Conservation (phyloP, 148 eudicot species). For the Arctostaphylos glauca region DNA sequence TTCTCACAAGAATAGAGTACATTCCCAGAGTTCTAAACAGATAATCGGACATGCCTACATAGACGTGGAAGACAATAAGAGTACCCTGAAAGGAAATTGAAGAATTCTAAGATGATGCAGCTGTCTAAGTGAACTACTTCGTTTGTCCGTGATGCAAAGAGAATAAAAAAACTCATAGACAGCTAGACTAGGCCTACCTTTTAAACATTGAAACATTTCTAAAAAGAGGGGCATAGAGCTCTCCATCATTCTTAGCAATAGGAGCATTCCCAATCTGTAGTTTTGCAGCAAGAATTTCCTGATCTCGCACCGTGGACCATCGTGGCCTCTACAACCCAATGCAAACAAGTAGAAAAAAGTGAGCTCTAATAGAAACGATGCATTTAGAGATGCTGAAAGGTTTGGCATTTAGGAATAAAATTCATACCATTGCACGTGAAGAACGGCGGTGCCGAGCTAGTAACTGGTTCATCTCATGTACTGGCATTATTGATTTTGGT, state of each 20-base stretch:
- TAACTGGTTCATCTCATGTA: conserved; percentile 60
- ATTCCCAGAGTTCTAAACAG: background rate
- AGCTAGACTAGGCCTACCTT: conserved; percentile 45
- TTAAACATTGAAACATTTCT: conserved; percentile 70
- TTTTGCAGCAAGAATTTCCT: conserved; percentile 68
- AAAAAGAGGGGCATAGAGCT: conserved; percentile 70
- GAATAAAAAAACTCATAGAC: background rate
- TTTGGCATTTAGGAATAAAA: background rate
- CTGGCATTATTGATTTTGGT: conserved; percentile 54
- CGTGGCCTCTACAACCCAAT: conserved; percentile 60
- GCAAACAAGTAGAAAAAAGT: background rate
- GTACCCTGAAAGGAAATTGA: too few species aligned
- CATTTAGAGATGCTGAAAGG: background rate
- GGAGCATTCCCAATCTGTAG: conserved; percentile 54
- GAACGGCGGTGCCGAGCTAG: conserved; percentile 59
- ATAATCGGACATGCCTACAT: background rate
- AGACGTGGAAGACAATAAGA: background rate
- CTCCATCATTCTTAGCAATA: conserved; percentile 37
- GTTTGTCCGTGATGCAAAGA: background rate
- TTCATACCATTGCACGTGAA: conserved; percentile 71
- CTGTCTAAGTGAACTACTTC: background rate
- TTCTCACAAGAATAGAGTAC: background rate
- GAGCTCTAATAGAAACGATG: background rate
- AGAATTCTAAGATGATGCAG: background rate
- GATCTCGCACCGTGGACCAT: conserved; percentile 65